Evolutionary conservation across 1,284 basidiomycete genomes (phyloP), one percentile per base, ranked within the genome.

Genomic region (Athelia sp.): DNA sequence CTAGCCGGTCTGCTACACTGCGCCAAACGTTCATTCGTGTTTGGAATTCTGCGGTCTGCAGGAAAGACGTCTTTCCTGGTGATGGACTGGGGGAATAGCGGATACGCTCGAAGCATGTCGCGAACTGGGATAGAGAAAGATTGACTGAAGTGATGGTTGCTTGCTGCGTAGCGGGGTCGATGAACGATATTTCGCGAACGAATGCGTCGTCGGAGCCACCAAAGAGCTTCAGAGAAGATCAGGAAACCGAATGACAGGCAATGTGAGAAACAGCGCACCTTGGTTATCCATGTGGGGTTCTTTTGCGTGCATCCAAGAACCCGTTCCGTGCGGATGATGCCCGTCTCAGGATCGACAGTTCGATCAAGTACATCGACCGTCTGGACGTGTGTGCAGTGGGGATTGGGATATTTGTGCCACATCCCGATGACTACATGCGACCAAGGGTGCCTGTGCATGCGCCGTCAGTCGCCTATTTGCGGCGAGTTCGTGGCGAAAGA

Each of bases 361-460:
- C 93, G 84, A 66, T 90, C 86, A 48, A 97, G 57, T 18, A 93
- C 92, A 67, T 98, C 94, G 59, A 98, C 83, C 54, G 88, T 90
- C 57, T 91, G 76, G 56, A 98, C 95, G 67, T 98, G 94, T 8
- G 89, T 82, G 62, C 93, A 93, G 61, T 89, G 86, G 43, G 92
- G 89, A 65, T 97, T 97, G 44, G 94, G 94, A 67, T 98, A 98
- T 75, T 98, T 98, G 59, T 90, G 87, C 85, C 90, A 92, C 75
- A 95, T 88, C 58, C 87, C 87, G 63, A 87, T 85, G 57, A 93
- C 81, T 57, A 93, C 89, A 72, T 93, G 90, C 45, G 84, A 79
- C 79, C 90, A 92, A 49, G 90, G 78, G 62, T 92, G 90, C 56
- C 92, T 94, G 51, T n/a, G 38, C 50, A 13, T 13, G 26, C 61